Percentiles rank a stretch among this genome's conserved stretches.
Conservation (phyloP, 306 rosid genomes). For the Quercus engelmannii region DNA sequence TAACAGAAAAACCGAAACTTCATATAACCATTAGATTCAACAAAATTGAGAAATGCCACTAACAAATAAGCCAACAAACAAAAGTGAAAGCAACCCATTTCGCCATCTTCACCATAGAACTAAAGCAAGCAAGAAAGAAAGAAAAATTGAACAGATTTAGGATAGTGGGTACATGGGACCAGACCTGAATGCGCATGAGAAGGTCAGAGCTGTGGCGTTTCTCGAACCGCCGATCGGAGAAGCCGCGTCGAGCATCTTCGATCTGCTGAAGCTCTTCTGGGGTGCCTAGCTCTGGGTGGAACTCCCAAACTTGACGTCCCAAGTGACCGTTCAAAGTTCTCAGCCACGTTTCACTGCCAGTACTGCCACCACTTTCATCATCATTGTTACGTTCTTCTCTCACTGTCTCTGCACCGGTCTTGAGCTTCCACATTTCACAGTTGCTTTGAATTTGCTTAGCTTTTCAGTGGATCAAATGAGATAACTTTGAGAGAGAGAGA, state of each 20-base stretch:
- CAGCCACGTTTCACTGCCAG: slow-evolving; percentile 67
- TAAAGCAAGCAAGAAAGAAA: not conserved
- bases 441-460: not conserved
- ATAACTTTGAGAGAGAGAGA: not conserved
- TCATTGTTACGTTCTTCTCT: not conserved
- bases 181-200: slow-evolving; percentile 82
- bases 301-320: slow-evolving; percentile 85
- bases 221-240: slow-evolving; percentile 43
- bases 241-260: slow-evolving; percentile 48
- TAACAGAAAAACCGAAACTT: not conserved
- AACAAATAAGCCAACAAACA: not conserved
- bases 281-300: slow-evolving; percentile 53
- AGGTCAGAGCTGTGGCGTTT: slow-evolving; percentile 73
- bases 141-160: not conserved
- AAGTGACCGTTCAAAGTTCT: slow-evolving; percentile 57
- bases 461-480: not conserved
- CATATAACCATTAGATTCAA: not conserved
- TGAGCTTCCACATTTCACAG: slow-evolving; percentile 76
- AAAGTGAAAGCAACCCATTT: not conserved
- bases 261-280: slow-evolving; percentile 43
- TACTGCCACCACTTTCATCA: slow-evolving; percentile 32
- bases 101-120: not conserved
- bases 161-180: not conserved
- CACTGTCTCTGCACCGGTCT: slow-evolving; percentile 27
- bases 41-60: not conserved